phyloP scores from a whole-genome alignment of 2,329 filamentous ascomycete species.

The Tolypocladium sp. region DNA sequence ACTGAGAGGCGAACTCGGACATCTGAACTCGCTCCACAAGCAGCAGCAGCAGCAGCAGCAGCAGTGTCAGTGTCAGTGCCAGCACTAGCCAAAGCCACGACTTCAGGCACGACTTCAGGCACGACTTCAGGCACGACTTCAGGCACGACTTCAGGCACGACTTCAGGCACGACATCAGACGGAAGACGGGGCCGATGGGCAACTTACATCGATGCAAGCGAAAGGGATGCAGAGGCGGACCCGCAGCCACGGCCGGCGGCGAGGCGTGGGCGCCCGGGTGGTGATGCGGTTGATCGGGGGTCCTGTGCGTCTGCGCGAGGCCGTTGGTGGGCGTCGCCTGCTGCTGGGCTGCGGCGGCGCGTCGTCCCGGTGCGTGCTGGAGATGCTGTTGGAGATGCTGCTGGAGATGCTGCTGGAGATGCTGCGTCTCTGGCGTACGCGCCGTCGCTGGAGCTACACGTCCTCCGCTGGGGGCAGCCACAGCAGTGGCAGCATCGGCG shows the following conservation, averaged over 20 bases:
- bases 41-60: not conserved
- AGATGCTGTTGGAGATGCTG: constrained; percentile 6
- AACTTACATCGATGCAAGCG: constrained; percentile 27
- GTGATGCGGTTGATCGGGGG: constrained; percentile 11
- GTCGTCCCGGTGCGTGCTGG: constrained; percentile 1
- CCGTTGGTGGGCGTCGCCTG: constrained; percentile 4
- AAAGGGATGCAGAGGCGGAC: constrained; percentile 25
- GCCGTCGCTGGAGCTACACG: not conserved
- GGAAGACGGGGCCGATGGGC: not conserved
- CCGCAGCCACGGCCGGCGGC: constrained; percentile 9
- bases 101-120: not conserved
- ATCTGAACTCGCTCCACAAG: not conserved
- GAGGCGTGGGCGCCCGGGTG: constrained; percentile 12
- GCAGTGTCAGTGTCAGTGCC: too few relatives aligned
- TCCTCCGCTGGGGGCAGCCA: not conserved
- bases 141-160: not conserved
- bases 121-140: too few relatives aligned
- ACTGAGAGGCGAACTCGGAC: not conserved
- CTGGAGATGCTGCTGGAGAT: constrained; percentile 1
- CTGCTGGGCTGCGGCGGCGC: not conserved
- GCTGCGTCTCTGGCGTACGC: not conserved
- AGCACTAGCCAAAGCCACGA: not conserved
- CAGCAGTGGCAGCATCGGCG: not conserved
- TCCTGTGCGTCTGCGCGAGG: not conserved
- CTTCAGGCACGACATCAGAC: not conserved